These are phyloP conservation scores for Annona squamosa DNA, from an alignment of 164 flowering plant species.

Conservation along the genomic window DNA sequence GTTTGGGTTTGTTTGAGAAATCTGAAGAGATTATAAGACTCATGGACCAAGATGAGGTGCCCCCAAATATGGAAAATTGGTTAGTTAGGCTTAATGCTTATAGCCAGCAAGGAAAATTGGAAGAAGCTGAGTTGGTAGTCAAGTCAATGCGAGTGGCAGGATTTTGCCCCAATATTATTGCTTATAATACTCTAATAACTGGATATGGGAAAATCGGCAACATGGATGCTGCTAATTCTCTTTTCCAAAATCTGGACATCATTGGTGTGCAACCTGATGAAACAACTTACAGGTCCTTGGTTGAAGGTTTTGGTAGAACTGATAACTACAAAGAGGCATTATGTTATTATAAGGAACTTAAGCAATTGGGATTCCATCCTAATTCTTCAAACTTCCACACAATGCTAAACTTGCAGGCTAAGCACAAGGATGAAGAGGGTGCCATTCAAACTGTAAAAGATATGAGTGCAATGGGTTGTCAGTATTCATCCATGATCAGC, in stretches of 20 bases:
- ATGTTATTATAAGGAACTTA: constrained; percentile 60
- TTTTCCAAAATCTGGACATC: constrained; percentile 34
- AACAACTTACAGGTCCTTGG: constrained; percentile 82
- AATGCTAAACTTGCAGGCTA: constrained; percentile 68
- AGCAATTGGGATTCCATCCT: constrained; percentile 53
- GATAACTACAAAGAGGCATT: constrained; percentile 44
- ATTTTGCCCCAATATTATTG: constrained; percentile 57
- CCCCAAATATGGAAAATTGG: constrained; percentile 73
- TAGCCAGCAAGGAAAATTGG: constrained; percentile 82
- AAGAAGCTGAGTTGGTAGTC: constrained; percentile 50
- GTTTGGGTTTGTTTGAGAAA: constrained; percentile 55
- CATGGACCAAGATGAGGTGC: constrained; percentile 51
- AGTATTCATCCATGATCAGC: constrained; percentile 70
- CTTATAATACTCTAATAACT: constrained; percentile 80
- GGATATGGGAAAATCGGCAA: constrained; percentile 73
- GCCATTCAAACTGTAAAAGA: constrained; percentile 51
- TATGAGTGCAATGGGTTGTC: constrained; percentile 70
- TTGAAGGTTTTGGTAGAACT: constrained; percentile 91
- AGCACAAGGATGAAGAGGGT: constrained; percentile 58
- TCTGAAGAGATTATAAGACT: constrained; percentile 58
- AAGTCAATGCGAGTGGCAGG: constrained; percentile 54
- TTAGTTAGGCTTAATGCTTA: constrained; percentile 76
- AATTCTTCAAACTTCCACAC: constrained; percentile 75
- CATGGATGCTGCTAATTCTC: constrained; percentile 49
- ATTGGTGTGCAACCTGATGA: constrained; percentile 74